Evolutionary conservation across 441 rosid genomes (phyloP).

Genomic region (Breynia disticha): DNA sequence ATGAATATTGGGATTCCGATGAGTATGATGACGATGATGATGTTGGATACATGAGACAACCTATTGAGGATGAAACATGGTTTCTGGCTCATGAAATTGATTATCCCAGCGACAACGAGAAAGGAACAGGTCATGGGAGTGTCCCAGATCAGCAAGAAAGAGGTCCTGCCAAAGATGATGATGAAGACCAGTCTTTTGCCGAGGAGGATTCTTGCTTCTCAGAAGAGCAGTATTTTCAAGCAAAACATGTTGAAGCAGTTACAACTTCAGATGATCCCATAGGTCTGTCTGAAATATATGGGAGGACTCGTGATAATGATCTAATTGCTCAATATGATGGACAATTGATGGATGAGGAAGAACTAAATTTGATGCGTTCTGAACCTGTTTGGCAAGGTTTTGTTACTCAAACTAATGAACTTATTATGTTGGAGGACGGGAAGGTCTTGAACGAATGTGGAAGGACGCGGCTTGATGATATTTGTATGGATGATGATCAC

Average conservation of each 20-base stretch:
- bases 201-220: slow-evolving; percentile 93
- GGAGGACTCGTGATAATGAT: slow-evolving; percentile 46
- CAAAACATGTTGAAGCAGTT: slow-evolving; percentile 52
- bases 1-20: slow-evolving; percentile 98
- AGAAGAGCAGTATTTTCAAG: slow-evolving; percentile 65
- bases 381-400: slow-evolving; percentile 97
- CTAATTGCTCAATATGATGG: slow-evolving; percentile 70
- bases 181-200: slow-evolving; percentile 78
- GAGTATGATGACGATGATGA: slow-evolving; percentile 96
- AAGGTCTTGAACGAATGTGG: slow-evolving; percentile 38
- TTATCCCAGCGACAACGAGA: slow-evolving; percentile 96
- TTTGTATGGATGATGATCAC: slow-evolving; percentile 69
- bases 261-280: slow-evolving; percentile 62
- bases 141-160: slow-evolving; percentile 65
- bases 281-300: slow-evolving; percentile 58
- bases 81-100: slow-evolving; percentile 98
- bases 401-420: slow-evolving; percentile 75
- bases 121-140: slow-evolving; percentile 70
- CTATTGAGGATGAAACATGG: slow-evolving; percentile 95
- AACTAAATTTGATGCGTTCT: slow-evolving; percentile 56
- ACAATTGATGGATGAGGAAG: slow-evolving; percentile 76
- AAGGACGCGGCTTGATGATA: slow-evolving; percentile 45
- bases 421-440: slow-evolving; percentile 50
- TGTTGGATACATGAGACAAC: slow-evolving; percentile 94
- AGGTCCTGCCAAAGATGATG: slow-evolving; percentile 68